Conservation (phyloP, 2,329 filamentous ascomycete species). For the Neurospora sp. region DNA sequence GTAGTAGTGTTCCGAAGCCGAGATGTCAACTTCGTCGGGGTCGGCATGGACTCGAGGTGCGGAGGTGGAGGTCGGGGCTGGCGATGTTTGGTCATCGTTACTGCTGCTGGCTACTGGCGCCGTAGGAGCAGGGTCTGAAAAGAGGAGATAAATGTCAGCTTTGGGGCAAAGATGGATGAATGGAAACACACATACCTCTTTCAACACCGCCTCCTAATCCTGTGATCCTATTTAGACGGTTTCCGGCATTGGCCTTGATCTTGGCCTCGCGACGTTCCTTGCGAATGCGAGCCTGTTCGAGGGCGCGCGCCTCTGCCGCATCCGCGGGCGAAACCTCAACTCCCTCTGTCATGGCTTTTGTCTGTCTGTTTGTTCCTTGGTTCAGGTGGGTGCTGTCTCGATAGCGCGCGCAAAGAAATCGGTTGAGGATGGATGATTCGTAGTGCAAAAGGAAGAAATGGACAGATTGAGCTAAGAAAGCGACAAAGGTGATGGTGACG, state of each 20-base stretch:
- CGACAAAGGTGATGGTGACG: neutral
- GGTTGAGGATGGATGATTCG: neutral
- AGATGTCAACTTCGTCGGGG: slow-evolving; percentile 71
- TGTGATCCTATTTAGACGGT: slow-evolving; percentile 66
- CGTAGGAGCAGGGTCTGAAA: slow-evolving; percentile 1
- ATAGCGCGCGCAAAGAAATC: neutral
- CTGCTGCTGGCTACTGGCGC: neutral
- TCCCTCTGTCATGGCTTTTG: slow-evolving; percentile 27
- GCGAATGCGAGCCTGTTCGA: slow-evolving; percentile 61
- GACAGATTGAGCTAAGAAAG: neutral
- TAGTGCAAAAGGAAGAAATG: neutral
- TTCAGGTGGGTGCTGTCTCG: neutral
- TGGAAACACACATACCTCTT: slow-evolving; percentile 25
- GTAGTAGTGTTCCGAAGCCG: slow-evolving; percentile 53
- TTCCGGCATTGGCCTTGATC: slow-evolving; percentile 60
- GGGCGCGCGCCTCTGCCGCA: slow-evolving; percentile 40
- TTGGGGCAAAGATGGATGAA: neutral
- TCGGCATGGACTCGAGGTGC: slow-evolving; percentile 39
- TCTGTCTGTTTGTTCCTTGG: slow-evolving; percentile 15
- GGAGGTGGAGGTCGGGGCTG: slow-evolving; percentile 15
- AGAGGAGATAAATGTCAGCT: neutral
- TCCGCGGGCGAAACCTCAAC: slow-evolving; percentile 26
- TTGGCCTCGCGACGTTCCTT: slow-evolving; percentile 75
- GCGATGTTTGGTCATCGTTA: slow-evolving; percentile 23
- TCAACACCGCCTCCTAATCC: slow-evolving; percentile 53